Percentiles rank a stretch among this genome's conserved stretches.
Conservation (phyloP, 2,329 filamentous ascomycete species). For the Colletotrichum salicis region DNA sequence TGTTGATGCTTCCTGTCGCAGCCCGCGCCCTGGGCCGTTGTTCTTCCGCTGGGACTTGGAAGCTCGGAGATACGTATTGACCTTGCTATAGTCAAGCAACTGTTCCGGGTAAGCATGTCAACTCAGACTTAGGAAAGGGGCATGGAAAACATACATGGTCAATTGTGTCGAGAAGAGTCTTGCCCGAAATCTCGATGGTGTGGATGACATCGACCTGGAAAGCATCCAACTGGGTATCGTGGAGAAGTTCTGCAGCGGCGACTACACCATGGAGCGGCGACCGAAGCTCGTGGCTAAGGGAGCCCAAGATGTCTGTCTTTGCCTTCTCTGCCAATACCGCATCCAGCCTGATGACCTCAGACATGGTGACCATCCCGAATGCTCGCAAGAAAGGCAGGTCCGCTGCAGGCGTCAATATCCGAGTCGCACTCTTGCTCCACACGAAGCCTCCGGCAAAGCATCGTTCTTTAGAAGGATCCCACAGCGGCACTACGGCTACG, state of each 20-base stretch:
- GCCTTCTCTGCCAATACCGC: constrained; percentile 49
- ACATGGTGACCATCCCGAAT: constrained; percentile 65
- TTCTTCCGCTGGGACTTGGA: constrained; percentile 36
- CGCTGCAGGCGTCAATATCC: constrained; percentile 37
- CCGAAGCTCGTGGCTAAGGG: constrained; percentile 66
- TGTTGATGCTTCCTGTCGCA: constrained; percentile 16
- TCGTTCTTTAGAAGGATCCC: constrained; percentile 47
- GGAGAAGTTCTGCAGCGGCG: constrained; percentile 60
- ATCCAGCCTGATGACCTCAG: constrained; percentile 60
- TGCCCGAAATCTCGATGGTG: constrained; percentile 60
- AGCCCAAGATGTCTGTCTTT: constrained; percentile 66
- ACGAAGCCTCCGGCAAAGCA: constrained; percentile 54
- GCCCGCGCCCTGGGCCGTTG: constrained; percentile 30
- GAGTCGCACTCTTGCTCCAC: constrained; percentile 49
- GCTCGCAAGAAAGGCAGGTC: constrained; percentile 53
- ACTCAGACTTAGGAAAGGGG: accelerated
- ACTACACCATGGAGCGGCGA: constrained; percentile 68
- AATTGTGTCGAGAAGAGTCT: constrained; percentile 60
- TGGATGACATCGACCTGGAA: constrained; percentile 56
- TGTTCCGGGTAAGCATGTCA: not conserved
- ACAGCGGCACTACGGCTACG: constrained; percentile 49
- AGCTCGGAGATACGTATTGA: constrained; percentile 49
- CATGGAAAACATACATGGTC: constrained; percentile 49
- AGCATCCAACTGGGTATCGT: constrained; percentile 54
- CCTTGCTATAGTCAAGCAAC: constrained; percentile 62